Evolutionary conservation across 1,284 basidiomycete species (phyloP).

Genomic region (Ceraceosorus guamensis): DNA sequence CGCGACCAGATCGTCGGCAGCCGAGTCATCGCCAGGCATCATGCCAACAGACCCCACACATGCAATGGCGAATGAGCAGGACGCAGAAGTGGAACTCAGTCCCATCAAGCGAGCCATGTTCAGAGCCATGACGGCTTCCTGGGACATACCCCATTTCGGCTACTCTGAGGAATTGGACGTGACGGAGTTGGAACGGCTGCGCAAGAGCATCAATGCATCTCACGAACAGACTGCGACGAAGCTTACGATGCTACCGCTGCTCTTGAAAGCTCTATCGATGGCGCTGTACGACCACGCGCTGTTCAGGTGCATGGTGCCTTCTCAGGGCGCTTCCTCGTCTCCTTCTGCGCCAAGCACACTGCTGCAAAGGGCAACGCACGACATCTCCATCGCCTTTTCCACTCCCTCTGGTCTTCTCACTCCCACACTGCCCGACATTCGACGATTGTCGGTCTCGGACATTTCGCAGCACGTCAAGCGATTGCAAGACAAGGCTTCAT

Average conservation of each 20-base stretch:
- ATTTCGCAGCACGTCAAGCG: slow-evolving; percentile 49
- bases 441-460: slow-evolving; percentile 59
- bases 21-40: not conserved
- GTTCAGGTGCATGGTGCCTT: too few species aligned
- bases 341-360: slow-evolving; percentile 7
- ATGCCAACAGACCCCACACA: not conserved
- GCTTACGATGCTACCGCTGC: slow-evolving; percentile 73
- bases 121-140: slow-evolving; percentile 43
- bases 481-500: slow-evolving; percentile 21
- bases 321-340: too few species aligned
- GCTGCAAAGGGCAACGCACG: slow-evolving; percentile 19
- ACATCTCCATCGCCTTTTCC: slow-evolving; percentile 61
- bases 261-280: slow-evolving; percentile 74
- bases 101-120: slow-evolving; percentile 47
- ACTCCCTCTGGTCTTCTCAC: slow-evolving; percentile 77
- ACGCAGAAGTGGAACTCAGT: slow-evolving; percentile 20
- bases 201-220: slow-evolving; percentile 56
- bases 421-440: slow-evolving; percentile 65
- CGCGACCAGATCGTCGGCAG: not conserved
- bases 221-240: slow-evolving; percentile 49
- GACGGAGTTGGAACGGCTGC: slow-evolving; percentile 64
- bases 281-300: slow-evolving; percentile 77
- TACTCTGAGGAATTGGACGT: slow-evolving; percentile 66
- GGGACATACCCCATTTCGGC: slow-evolving; percentile 67
- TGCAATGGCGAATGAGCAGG: not conserved